Base-by-base conservation (phyloP, 2,329 filamentous ascomycete genomes). In the Aspergillus sp. region DNA sequence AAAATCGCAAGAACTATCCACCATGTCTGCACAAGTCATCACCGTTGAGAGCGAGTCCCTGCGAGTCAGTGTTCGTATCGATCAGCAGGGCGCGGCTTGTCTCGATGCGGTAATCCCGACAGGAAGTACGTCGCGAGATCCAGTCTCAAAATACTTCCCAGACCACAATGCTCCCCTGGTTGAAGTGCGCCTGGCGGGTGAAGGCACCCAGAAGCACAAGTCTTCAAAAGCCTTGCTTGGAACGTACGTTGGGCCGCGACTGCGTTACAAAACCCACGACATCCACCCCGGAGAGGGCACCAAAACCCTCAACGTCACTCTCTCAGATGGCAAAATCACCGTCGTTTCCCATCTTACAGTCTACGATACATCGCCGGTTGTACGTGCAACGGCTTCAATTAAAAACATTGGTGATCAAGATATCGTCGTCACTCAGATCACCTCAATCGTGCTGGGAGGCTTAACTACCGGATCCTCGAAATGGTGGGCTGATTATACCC, bases 201-300 rank as follows among this genome's bases (percentile, higher is more conserved):
- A 70, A 48, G 68, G 68, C 17, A 69, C 61, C 4, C 30, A 39
- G 5, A 60, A 57, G 20, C 52, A 62, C 52, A 69, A 69, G 52
- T 64, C 64, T 0, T 64, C 69, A 41, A 71, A 71, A 54, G 55
- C 60, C 4, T 62, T 69, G n/a, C 61, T 60, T 34, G 62, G 59
- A 6, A 62, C 58, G 13, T 68, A 68, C 39, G 51, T 71, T 30
- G 61, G 58, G 2, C 51, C 56, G 4, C 63, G 67, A 1, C 56
- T 71, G 4, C 58, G 52, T 3, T 72, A 71, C 48, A 47, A 62
- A 24, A 61, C 54, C 4, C 65, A 68, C 47, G n/a, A 49, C 15
- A 57, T 48, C 15, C 26, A 42, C 17, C 26, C 11, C 4, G 26
- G 15, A 4, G 42, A n/a, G 3, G 39, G 41, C 1, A 49, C 3